Conservation (phyloP, 352 stramenopile species). For the Phytophthora melonis region DNA sequence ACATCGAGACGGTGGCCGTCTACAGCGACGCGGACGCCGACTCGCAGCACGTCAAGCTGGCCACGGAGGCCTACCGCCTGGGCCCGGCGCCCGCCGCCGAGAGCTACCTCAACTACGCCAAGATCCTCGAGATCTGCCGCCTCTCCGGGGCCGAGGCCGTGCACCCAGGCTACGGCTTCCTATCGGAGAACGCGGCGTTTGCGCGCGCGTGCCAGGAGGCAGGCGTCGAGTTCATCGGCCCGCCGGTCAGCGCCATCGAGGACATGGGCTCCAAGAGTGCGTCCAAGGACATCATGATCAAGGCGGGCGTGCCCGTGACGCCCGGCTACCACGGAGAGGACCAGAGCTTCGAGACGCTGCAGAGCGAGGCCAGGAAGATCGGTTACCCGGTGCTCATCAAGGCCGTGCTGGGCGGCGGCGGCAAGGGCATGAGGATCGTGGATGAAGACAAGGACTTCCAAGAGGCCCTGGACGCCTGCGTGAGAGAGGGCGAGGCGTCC, state of each 20-base stretch:
- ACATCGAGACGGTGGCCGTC: constrained; percentile 92
- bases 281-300: constrained; percentile 93
- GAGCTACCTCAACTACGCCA: constrained; percentile 82
- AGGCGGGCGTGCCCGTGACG: constrained; percentile 85
- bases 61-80: constrained; percentile 76
- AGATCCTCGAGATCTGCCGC: constrained; percentile 80
- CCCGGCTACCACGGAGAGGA: constrained; percentile 93
- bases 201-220: constrained; percentile 69
- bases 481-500: constrained; percentile 86
- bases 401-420: constrained; percentile 90
- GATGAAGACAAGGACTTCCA: constrained; percentile 83
- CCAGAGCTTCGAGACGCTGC: constrained; percentile 81
- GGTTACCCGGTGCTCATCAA: constrained; percentile 95
- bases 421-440: constrained; percentile 94
- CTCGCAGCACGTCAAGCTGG: constrained; percentile 79
- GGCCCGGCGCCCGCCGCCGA: constrained; percentile 73
- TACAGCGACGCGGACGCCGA: constrained; percentile 91
- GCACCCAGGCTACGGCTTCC: constrained; percentile 92
- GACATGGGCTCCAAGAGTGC: constrained; percentile 94
- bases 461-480: constrained; percentile 85
- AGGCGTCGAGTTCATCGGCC: constrained; percentile 92
- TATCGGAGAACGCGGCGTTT: constrained; percentile 91
- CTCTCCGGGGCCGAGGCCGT: constrained; percentile 79
- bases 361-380: constrained; percentile 85
- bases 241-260: constrained; percentile 86